These are phyloP conservation scores for Amanita rubescens DNA, from an alignment of 768 basidiomycete species.

Conservation along the genomic window DNA sequence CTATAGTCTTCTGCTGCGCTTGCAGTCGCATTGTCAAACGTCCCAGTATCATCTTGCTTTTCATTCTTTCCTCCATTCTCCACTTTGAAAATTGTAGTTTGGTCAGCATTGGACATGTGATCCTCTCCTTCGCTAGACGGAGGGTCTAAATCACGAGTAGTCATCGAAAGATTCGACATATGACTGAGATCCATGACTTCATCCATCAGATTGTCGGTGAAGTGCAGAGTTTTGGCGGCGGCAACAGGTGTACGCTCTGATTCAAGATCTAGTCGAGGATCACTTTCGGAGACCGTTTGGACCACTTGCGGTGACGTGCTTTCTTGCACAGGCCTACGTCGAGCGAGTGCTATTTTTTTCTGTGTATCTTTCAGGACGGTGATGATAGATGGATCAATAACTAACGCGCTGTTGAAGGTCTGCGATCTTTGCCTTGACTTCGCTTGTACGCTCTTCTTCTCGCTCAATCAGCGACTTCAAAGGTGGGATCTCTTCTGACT, in stretches of 20 bases:
- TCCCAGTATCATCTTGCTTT: neutral
- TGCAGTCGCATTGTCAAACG: neutral
- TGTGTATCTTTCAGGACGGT: neutral
- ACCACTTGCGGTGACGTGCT: neutral
- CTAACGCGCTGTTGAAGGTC: slow-evolving; percentile 34
- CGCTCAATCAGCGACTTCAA: slow-evolving; percentile 30
- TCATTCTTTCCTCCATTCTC: neutral
- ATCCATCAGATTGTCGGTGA: slow-evolving; percentile 55
- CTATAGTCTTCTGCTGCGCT: neutral
- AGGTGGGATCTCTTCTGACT: slow-evolving; percentile 18
- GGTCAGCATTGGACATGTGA: neutral
- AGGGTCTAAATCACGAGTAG: slow-evolving; percentile 19
- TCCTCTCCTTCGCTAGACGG: neutral
- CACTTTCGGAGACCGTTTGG: neutral
- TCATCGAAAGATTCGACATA: slow-evolving; percentile 41
- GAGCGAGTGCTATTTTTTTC: neutral
- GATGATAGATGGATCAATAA: neutral
- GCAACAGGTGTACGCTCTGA: neutral
- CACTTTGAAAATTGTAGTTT: neutral
- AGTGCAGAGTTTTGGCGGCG: slow-evolving; percentile 34
- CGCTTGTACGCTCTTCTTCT: slow-evolving; percentile 34
- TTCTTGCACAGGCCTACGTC: neutral
- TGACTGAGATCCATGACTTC: slow-evolving; percentile 55
- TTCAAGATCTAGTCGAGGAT: neutral
- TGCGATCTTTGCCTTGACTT: slow-evolving; percentile 29